phyloP scores from a whole-genome alignment of 2,329 filamentous ascomycete genomes.

The Pseudocercospora macadamiae region DNA sequence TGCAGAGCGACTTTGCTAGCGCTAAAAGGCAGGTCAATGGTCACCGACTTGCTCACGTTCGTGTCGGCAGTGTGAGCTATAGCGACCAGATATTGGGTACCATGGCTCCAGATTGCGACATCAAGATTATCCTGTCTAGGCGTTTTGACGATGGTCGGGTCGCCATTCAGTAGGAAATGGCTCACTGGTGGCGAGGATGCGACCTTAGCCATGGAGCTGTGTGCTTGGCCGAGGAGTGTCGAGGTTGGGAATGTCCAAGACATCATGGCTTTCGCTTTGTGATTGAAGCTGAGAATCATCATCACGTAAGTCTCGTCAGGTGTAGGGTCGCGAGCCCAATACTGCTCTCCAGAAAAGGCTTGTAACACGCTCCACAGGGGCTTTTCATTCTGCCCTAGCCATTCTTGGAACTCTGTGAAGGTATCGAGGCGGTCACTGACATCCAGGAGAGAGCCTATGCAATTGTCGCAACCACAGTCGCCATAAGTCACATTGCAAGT shows the following conservation, averaged over 20 bases:
- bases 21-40: constrained; percentile 24
- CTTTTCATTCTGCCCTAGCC: constrained; percentile 45
- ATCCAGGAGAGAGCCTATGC: constrained; percentile 57
- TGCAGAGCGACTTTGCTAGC: constrained; percentile 21
- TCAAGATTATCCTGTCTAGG: constrained; percentile 21
- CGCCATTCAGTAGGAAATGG: constrained; percentile 43
- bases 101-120: constrained; percentile 29
- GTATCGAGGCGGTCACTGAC: constrained; percentile 51
- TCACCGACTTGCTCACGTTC: constrained; percentile 11
- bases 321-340: constrained; percentile 53
- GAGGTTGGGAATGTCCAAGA: constrained; percentile 51
- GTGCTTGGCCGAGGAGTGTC: constrained; percentile 40
- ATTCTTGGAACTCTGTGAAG: constrained; percentile 46
- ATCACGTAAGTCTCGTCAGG: constrained; percentile 51
- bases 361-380: constrained; percentile 56
- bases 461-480: constrained; percentile 67
- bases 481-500: constrained; percentile 62
- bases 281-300: constrained; percentile 53
- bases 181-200: constrained; percentile 41
- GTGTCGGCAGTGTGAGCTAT: constrained; percentile 27
- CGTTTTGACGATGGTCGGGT: constrained; percentile 25
- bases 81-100: constrained; percentile 25
- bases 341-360: constrained; percentile 52
- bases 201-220: constrained; percentile 46
- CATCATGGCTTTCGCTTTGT: constrained; percentile 55